Conservation (phyloP, 768 basidiomycete genomes). For the Amyloporia xantha region DNA sequence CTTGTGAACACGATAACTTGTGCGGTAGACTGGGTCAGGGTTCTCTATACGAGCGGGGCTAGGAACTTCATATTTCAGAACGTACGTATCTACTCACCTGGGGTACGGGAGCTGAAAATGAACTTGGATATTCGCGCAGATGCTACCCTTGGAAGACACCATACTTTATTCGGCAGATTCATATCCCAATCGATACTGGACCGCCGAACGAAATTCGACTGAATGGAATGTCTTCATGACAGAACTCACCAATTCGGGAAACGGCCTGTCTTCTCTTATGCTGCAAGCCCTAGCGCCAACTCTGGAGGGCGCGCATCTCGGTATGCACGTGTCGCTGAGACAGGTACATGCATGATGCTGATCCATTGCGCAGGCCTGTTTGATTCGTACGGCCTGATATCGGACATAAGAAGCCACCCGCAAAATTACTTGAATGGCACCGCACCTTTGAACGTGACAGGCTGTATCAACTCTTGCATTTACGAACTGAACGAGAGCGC, state of each 20-base stretch:
- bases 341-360: too few species aligned
- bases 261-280: slow-evolving; percentile 23
- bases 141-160: slow-evolving; percentile 28
- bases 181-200: slow-evolving; percentile 30
- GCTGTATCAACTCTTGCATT: slow-evolving; percentile 43
- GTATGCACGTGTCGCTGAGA: slow-evolving; percentile 30
- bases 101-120: too few species aligned
- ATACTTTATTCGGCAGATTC: slow-evolving; percentile 26
- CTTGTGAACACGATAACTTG: slow-evolving; percentile 53
- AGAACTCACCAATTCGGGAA: slow-evolving; percentile 25
- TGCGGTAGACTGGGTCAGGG: slow-evolving; percentile 53
- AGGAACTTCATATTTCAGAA: slow-evolving; percentile 68
- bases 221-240: slow-evolving; percentile 29
- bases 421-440: slow-evolving; percentile 55
- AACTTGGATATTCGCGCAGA: slow-evolving; percentile 16
- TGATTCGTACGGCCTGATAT: slow-evolving; percentile 54
- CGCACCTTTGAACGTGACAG: slow-evolving; percentile 52
- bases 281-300: slow-evolving; percentile 19
- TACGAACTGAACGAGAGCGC: slow-evolving; percentile 29
- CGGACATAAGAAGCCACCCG: slow-evolving; percentile 52
- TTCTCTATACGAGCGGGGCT: slow-evolving; percentile 50
- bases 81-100: slow-evolving; percentile 28
- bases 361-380: slow-evolving; percentile 39
- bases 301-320: slow-evolving; percentile 45
- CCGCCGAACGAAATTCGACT: slow-evolving; percentile 24